A percentile compares a stretch with the other conserved stretches of the same genome.
phyloP scores from a whole-genome alignment of 75 land plant species.

The Pseudotsuga menziesii region DNA sequence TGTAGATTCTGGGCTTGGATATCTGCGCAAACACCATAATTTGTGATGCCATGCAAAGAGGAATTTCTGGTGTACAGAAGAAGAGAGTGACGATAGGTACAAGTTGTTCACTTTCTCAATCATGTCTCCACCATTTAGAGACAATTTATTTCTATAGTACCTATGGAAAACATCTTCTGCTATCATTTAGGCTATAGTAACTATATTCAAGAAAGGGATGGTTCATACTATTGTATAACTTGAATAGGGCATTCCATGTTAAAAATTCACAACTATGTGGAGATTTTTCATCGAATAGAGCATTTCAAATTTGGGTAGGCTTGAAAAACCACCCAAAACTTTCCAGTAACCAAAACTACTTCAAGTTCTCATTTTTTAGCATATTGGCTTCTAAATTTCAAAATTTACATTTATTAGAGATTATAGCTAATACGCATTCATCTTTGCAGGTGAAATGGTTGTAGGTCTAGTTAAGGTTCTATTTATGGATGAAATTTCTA shows the following conservation, averaged over 20 bases:
- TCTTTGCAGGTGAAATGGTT: constrained; percentile 19
- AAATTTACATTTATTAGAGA: background rate
- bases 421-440: background rate
- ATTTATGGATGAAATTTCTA: constrained; percentile 40
- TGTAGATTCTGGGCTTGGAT: constrained; percentile 26
- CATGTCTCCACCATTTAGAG: background rate
- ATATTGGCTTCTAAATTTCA: background rate
- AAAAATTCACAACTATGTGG: background rate
- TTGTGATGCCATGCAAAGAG: constrained; percentile 23
- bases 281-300: background rate
- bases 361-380: background rate
- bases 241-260: background rate
- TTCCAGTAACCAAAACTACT: background rate
- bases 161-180: background rate
- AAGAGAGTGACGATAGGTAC: constrained; percentile 26
- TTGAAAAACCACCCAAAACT: background rate
- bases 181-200: background rate
- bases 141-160: background rate
- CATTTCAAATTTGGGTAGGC: background rate
- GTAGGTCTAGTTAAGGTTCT: constrained; percentile 19
- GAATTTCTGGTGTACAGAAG: constrained; percentile 25
- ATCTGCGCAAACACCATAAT: constrained; percentile 19
- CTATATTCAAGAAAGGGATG: background rate
- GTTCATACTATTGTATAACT: background rate
- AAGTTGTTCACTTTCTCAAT: background rate